phyloP scores from a whole-genome alignment of 1,139 yeast species.

The Kodamaea suecica region DNA sequence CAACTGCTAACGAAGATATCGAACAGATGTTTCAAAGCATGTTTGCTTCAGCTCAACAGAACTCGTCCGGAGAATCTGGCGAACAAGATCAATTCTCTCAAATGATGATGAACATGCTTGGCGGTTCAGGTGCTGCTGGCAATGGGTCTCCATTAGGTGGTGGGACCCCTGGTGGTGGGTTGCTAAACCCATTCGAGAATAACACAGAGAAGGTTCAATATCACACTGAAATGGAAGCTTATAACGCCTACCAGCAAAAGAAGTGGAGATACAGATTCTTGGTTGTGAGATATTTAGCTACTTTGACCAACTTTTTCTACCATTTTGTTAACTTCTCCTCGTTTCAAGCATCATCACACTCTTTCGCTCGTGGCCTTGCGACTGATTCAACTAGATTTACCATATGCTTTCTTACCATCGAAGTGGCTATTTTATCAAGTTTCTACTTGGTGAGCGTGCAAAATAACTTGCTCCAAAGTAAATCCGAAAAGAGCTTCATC shows the following conservation, averaged over 20 bases:
- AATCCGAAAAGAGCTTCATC: conserved; percentile 27
- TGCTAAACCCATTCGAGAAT: conserved; percentile 5
- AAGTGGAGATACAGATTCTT: conserved; percentile 33
- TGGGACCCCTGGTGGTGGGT: conserved; percentile 6
- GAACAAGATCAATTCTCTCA: conserved; percentile 29
- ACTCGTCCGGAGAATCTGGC: conserved; percentile 11
- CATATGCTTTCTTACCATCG: conserved; percentile 31
- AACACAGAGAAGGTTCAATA: conserved; percentile 27
- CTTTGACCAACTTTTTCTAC: conserved; percentile 33
- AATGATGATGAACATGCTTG: conserved; percentile 29
- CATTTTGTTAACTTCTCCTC: conserved; percentile 25
- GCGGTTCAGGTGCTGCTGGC: conserved; percentile 14
- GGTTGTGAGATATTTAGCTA: conserved; percentile 26
- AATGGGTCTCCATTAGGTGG: conserved; percentile 5
- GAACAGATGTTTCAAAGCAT: conserved; percentile 37
- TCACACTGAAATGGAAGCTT: conserved; percentile 29
- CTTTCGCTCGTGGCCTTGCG: conserved; percentile 25
- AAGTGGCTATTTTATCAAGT: conserved; percentile 33
- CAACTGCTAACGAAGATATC: conserved; percentile 20
- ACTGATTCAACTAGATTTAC: conserved; percentile 23
- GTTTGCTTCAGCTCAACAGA: conserved; percentile 20
- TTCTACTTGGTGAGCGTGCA: conserved; percentile 32
- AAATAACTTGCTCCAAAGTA: conserved; percentile 23
- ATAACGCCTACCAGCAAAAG: conserved; percentile 34
- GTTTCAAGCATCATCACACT: conserved; percentile 32